Percentiles rank a stretch among this genome's conserved stretches.
These are phyloP conservation scores for Ocimum tenuiflorum DNA, from an alignment of 257 asterid genomes.

Conservation along the genomic window DNA sequence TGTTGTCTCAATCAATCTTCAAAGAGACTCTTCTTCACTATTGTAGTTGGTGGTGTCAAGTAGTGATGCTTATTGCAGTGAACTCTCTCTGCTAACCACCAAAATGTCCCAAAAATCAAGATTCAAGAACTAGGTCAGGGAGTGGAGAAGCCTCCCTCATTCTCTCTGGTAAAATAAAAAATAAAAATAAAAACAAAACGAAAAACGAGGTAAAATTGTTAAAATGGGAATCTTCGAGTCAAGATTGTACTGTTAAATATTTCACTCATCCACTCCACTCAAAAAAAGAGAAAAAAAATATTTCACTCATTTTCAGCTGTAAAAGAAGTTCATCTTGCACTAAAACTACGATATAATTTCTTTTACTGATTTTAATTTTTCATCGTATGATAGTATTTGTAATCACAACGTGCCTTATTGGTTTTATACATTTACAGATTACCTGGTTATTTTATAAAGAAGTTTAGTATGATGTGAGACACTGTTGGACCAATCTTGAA, in stretches of 20 bases:
- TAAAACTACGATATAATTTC: too few relatives aligned
- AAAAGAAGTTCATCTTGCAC: neutral
- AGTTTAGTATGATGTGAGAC: too few relatives aligned
- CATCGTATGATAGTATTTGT: neutral
- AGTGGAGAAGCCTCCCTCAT: conserved; percentile 14
- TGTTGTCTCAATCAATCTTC: conserved; percentile 21
- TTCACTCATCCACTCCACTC: conserved; percentile 1
- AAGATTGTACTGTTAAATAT: conserved; percentile 9
- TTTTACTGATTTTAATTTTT: neutral
- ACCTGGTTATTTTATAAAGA: too few relatives aligned
- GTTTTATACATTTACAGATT: too few relatives aligned
- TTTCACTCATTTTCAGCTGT: neutral
- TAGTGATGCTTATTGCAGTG: conserved; percentile 23
- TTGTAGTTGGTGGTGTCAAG: conserved; percentile 1
- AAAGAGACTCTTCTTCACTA: conserved; percentile 15
- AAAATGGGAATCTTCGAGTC: conserved; percentile 12
- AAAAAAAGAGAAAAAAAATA: too few relatives aligned
- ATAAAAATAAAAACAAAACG: neutral
- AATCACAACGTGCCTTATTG: neutral
- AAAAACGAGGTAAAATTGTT: neutral
- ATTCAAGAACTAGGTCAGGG: conserved; percentile 32
- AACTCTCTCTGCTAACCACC: conserved; percentile 16
- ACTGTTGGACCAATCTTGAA: too few relatives aligned
- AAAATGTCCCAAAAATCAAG: conserved; percentile 27
- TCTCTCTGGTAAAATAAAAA: neutral